Evolutionary conservation across 1,139 yeast species (phyloP), one percentile per base, ranked within the genome.

Genomic region (Saccharomycopsis hybrid): DNA sequence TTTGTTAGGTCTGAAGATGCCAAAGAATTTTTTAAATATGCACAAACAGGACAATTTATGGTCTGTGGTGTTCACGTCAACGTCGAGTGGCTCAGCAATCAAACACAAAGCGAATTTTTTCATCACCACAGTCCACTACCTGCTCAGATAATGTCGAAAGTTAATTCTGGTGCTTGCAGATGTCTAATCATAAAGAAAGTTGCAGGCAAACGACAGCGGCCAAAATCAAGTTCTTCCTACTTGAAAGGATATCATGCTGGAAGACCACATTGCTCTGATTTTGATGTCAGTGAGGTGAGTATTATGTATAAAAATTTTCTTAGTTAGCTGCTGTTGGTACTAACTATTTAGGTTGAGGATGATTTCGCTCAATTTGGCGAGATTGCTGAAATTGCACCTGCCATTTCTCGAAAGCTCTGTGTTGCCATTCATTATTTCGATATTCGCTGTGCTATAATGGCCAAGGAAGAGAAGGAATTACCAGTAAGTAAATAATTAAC

Each of bases 351-450:
- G 25, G 67, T 83, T 3, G 65, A 63, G 40, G 51, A 60, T 13
- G 87, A 83, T 58, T 82, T 87, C 59, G 65, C 65, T 4, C 61
- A 59, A 28, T 80, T 73, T 64, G 95, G 95, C 0, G 70, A 70
- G 2, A 70, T 87, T 1, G 62, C 83, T n/a, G 85, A 82, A 39
- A 65, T 84, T 5, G 67, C 76, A 2, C 87, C 95, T 1, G 74
- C 84, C 28, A 72, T 85, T n/a, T 81, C 90, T 2, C 69, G 80
- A 46, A 80, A 75, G 56, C 65, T 84, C 35, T 76, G 88, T 49
- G 72, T 86, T 54, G 71, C 82, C 11, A 67, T 87, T 30, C 82
- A 80, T 50, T 87, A 72, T 62, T 73, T 73, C 41, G 85, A 84
- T 59, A 75, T 84, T 4, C 62, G 75, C 45, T 69, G 82, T 18